Evolutionary conservation across 495 filamentous ascomycete species (phyloP), one percentile per base, ranked within the genome.

Genomic region (Podospora fimiseda): DNA sequence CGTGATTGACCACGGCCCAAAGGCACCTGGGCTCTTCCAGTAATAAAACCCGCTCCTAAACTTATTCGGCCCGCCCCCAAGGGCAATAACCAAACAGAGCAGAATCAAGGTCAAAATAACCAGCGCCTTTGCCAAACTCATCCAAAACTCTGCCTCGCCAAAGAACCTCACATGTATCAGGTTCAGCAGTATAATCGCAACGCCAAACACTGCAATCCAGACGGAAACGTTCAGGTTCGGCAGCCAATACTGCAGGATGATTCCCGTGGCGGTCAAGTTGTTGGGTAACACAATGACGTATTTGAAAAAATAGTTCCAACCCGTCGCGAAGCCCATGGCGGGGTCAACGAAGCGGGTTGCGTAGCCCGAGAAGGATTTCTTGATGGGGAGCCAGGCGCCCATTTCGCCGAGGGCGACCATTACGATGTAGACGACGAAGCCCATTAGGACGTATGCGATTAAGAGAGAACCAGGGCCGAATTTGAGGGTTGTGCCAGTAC

Each of bases 71-170:
- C 85, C 88, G 57, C 88, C 90, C 40, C 90, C 90, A 18, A 85
- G 72, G 39, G 83, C 82, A 39, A 93, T 77, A 40, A 91, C 70
- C 50, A 89, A 68, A 7, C 81, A 85, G 15, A 94, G 57, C 43
- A 89, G 72, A 51, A 81, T 76, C 18, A 87, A 69, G 30, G 78
- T 85, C 42, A 85, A 53, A 59, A 90, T 87, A 30, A 85, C 78
- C 11, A 87, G 42, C 2, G 89, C 77, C 61, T 91, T 90, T 66
- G 86, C 68, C 36, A 74, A 72, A 2, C 80, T 85, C 43, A 91
- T 81, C 86, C 85, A 89, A 66, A 90, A 92, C 61, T 92, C 87
- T 53, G 87, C 80, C 68, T 92, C 88, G 37, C 88, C 88, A 52
- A 89, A 90, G 70, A 85, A 86, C 2, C 63, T 61, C 9, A 92